Base-by-base conservation (phyloP, 345 rosid genomes). In the Laguncularia racemosa region DNA sequence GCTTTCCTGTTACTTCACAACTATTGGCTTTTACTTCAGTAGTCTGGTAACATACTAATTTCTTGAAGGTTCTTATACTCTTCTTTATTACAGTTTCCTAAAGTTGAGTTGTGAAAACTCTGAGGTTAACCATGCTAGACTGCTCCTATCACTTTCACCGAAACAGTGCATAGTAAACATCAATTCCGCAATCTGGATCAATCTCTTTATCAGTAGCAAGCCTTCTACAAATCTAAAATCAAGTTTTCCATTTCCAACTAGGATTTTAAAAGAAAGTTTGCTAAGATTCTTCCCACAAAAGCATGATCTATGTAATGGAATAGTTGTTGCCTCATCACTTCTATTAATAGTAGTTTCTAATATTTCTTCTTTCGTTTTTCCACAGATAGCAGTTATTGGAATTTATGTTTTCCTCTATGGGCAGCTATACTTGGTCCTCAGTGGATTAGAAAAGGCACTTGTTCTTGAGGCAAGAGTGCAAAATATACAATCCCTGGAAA, bases 1-100 rank as follows among this genome's bases (percentile, higher is more conserved):
- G 95, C 68, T 92, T 26, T 92, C 98, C 40, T 92, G 93, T 71
- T 92, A 92, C 76, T 86, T 89, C 78, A 92, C 98, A 38, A 92
- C 98, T 62, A 81, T 81, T 65, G 98, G 98, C 12, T 92, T 92
- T 78, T 92, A 86, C 72, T 84, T 89, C 78, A 89, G 88, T 63
- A 86, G 84, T 74, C 64, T 88, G 96, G 98, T 92, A 86, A 68
- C 63, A 14, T 21, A 57, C 52, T 56, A 16, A 47, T 59, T 57
- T 46, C 45, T 58, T 2, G 47, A 14, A 13, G n/a, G 19, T 43
- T 20, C 44, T 48, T 17, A 26, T 28, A 12, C 55, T 21, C 26
- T n/a, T 49, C 33, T 20, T 12, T 14, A 21, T 21, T 12, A 49
- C n/a, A 15, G 16, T 49, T 17, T 49, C 52, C n/a, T 8, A 49